Percentiles rank a stretch among this genome's conserved stretches.
phyloP scores from a whole-genome alignment of 129 eudicot species.

The Pulicaria dysenterica region DNA sequence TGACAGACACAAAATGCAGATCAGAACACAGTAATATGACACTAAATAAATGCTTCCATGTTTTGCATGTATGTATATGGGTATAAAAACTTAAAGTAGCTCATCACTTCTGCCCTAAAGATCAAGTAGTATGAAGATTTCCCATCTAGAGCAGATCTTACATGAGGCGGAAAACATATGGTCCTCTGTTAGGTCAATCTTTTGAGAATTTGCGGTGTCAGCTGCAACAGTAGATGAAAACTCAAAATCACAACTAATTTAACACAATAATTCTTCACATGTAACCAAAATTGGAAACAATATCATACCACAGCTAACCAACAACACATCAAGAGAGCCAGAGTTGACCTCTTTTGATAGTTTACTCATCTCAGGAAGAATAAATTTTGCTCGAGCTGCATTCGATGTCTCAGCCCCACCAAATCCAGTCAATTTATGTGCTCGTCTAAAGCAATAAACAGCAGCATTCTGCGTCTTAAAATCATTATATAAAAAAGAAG shows the following conservation, averaged over 20 bases:
- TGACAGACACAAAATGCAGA: slow-evolving; percentile 33
- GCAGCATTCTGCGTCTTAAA: slow-evolving; percentile 58
- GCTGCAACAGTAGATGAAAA: slow-evolving; percentile 41
- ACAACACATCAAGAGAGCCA: slow-evolving; percentile 64
- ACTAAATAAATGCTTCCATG: neutral
- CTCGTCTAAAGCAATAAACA: slow-evolving; percentile 72
- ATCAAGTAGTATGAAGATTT: slow-evolving; percentile 20
- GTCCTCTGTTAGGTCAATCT: slow-evolving; percentile 51
- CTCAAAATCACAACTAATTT: neutral
- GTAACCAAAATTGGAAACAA: neutral
- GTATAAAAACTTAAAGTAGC: neutral
- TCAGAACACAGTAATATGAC: slow-evolving; percentile 17
- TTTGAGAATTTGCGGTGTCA: slow-evolving; percentile 42
- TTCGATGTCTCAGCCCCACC: slow-evolving; percentile 46
- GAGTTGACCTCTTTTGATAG: slow-evolving; percentile 64
- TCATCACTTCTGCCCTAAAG: slow-evolving; percentile 11
- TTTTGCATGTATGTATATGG: neutral
- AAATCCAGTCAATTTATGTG: slow-evolving; percentile 49
- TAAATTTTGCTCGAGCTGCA: slow-evolving; percentile 57
- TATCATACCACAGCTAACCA: slow-evolving; percentile 85
- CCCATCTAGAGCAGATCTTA: slow-evolving; percentile 40
- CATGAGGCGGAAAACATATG: slow-evolving; percentile 58
- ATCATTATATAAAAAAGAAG: slow-evolving; percentile 31
- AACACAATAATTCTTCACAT: slow-evolving; percentile 18
- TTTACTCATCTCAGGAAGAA: slow-evolving; percentile 83